Percentiles rank a stretch among this genome's conserved stretches.
These are phyloP conservation scores for Boletus pseudo-olivaceus DNA, from an alignment of 768 basidiomycete species.

Conservation along the genomic window DNA sequence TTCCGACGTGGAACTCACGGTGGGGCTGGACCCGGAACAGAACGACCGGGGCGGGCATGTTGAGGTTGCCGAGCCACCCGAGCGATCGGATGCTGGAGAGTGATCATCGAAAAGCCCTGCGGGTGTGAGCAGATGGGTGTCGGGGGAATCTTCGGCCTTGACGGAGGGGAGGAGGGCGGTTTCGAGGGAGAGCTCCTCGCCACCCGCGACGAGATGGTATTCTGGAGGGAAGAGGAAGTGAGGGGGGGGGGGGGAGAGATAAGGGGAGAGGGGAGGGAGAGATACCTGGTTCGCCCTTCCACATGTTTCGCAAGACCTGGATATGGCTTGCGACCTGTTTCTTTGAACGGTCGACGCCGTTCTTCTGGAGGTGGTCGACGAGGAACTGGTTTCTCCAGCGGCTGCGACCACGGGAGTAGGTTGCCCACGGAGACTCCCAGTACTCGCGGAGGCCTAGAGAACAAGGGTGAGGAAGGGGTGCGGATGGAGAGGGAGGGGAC, in stretches of 20 bases:
- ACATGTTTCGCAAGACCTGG: slow-evolving; percentile 83
- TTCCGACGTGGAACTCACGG: slow-evolving; percentile 21
- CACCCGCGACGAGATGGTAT: slow-evolving; percentile 76
- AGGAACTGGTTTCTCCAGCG: slow-evolving; percentile 84
- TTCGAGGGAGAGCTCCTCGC: slow-evolving; percentile 65
- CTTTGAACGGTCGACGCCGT: slow-evolving; percentile 70
- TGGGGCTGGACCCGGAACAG: slow-evolving; percentile 24
- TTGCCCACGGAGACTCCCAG: slow-evolving; percentile 79
- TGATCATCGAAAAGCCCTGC: slow-evolving; percentile 32
- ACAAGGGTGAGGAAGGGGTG: neutral
- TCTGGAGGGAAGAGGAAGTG: slow-evolving; percentile 38
- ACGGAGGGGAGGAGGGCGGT: slow-evolving; percentile 45
- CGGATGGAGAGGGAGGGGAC: neutral
- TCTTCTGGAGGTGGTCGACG: slow-evolving; percentile 71
- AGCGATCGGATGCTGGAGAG: slow-evolving; percentile 32
- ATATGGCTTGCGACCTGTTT: slow-evolving; percentile 91
- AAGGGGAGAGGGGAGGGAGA: neutral
- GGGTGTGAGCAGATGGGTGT: slow-evolving; percentile 40
- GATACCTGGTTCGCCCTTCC: slow-evolving; percentile 77
- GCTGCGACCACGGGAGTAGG: slow-evolving; percentile 73
- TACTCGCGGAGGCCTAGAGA: slow-evolving; percentile 65
- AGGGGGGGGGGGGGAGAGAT: neutral
- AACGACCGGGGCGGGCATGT: slow-evolving; percentile 25
- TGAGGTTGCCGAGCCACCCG: slow-evolving; percentile 29
- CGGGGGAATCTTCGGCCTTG: slow-evolving; percentile 55